Percentiles rank a stretch among this genome's conserved stretches.
phyloP scores from a whole-genome alignment of 2,329 filamentous ascomycete species.

The Stachybotrys chartarum region DNA sequence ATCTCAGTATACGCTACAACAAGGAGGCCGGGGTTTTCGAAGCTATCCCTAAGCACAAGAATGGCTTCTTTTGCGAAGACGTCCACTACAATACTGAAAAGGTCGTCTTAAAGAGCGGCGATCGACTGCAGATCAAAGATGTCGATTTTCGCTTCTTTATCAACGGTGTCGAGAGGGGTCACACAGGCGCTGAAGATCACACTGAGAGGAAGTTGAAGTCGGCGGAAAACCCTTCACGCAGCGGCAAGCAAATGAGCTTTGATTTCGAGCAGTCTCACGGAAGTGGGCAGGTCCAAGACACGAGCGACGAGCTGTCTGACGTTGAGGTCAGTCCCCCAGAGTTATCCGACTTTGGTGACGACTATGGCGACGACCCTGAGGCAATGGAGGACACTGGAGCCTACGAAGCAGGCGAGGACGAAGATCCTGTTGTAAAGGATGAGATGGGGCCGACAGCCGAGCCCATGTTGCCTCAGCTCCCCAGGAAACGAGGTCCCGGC shows the following conservation, averaged over 20 bases:
- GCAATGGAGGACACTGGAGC: constrained; percentile 16
- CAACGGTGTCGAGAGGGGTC: constrained; percentile 52
- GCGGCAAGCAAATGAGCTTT: constrained; percentile 66
- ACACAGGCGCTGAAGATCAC: constrained; percentile 50
- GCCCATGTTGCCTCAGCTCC: constrained; percentile 34
- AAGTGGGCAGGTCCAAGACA: constrained; percentile 48
- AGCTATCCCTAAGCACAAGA: constrained; percentile 52
- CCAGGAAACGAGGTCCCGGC: constrained; percentile 70
- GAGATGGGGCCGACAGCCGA: constrained; percentile 24
- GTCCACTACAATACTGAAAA: constrained; percentile 46
- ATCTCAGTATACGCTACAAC: constrained; percentile 67
- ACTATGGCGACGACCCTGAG: constrained; percentile 11
- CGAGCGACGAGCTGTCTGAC: constrained; percentile 45
- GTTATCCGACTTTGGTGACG: constrained; percentile 29
- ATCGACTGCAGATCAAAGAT: constrained; percentile 64
- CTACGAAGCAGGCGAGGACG: constrained; percentile 15
- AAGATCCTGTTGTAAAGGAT: constrained; percentile 17
- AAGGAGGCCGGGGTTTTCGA: constrained; percentile 56
- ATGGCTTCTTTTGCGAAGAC: constrained; percentile 64
- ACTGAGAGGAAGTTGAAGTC: constrained; percentile 38
- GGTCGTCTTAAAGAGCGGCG: constrained; percentile 55
- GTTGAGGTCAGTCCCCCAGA: constrained; percentile 33
- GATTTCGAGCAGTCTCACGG: constrained; percentile 60
- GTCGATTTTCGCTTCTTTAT: constrained; percentile 63
- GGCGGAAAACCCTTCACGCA: constrained; percentile 37